Conservation (phyloP, 2,329 filamentous ascomycete species). For the Endoconidiophora polonica region DNA sequence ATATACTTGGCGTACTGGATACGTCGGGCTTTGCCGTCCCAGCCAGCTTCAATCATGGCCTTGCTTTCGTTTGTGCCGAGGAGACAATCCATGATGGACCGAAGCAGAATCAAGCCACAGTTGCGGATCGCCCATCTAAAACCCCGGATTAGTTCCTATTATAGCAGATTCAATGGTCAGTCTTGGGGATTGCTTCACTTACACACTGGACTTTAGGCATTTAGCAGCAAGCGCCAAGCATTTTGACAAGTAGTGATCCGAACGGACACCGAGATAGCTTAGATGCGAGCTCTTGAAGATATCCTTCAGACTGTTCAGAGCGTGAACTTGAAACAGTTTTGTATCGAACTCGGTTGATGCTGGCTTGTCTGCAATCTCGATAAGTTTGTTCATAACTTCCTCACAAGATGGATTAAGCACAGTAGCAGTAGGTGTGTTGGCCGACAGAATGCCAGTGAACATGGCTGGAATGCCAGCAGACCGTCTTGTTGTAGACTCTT, state of each 20-base stretch:
- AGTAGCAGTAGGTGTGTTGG: constrained; percentile 29
- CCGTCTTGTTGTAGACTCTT: constrained; percentile 68
- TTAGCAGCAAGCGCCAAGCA: constrained; percentile 65
- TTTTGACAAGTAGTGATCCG: constrained; percentile 56
- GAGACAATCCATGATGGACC: constrained; percentile 65
- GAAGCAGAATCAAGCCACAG: constrained; percentile 75
- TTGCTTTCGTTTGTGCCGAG: constrained; percentile 64
- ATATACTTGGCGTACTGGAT: constrained; percentile 57
- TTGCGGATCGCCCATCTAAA: constrained; percentile 82
- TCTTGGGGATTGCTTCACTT: constrained; percentile 19
- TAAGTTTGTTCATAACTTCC: constrained; percentile 45
- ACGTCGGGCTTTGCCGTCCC: constrained; percentile 46
- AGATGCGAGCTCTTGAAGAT: constrained; percentile 74
- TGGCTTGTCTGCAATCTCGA: constrained; percentile 36
- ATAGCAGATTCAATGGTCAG: not conserved
- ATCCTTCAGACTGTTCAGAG: constrained; percentile 83
- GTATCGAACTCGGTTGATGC: constrained; percentile 42
- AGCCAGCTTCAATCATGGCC: constrained; percentile 39
- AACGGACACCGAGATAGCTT: constrained; percentile 51
- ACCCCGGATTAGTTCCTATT: not conserved
- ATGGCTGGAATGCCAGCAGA: constrained; percentile 85
- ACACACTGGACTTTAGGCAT: constrained; percentile 64
- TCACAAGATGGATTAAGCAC: constrained; percentile 39
- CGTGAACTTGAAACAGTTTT: constrained; percentile 79
- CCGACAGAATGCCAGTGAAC: constrained; percentile 62